Base-by-base conservation (phyloP, 75 land plant genomes). In the Cupressus sempervirens region DNA sequence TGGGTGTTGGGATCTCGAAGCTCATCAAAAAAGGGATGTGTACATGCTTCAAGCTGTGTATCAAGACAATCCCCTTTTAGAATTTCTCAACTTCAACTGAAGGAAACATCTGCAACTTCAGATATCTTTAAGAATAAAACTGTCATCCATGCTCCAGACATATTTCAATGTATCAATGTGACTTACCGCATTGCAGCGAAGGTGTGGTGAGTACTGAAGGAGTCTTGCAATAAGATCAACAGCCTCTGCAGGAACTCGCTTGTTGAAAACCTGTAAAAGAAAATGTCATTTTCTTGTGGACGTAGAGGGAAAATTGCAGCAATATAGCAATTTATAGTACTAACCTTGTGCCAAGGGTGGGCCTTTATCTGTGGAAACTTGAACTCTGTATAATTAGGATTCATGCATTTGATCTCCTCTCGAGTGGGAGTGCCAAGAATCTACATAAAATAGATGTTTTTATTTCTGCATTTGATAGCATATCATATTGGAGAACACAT, bases 391-490 rank as follows among this genome's bases (percentile, higher is more conserved):
- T 95, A 93, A 85, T 89, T 90, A 35, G 96, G 96, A 85, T 95
- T 95, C 96, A 95, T 95, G 72, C 96, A 95, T 10, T 94, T 91
- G 72, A 95, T 92, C 87, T 95, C 96, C 84, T 95, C 96, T 0
- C 96, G 86, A 1, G 96, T 95, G 23, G 96, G 96, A 46, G 96
- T 95, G 26, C 96, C 96, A 86, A 95, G 95, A 87, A 95, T 94
- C 96, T 95, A 81, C 53, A 70, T 46, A 34, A 84, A 32, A 83
- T 76, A 62, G 26, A 75, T 32, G 82, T 15, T 16, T 70, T 4
- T 20, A 36, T 34, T 70, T 62, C 52, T 20, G 1, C 5, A 84
- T 70, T 38, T 9, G 38, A 85, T 87, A 48, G 89, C 0, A 86
- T 81, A 90, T 87, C 79, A 91, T 80, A 18, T 85, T 87, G 88